Evolutionary conservation across 106 monocot genomes (phyloP), one percentile per base, ranked within the genome.

Genomic region (Phalaenopsis equestris): DNA sequence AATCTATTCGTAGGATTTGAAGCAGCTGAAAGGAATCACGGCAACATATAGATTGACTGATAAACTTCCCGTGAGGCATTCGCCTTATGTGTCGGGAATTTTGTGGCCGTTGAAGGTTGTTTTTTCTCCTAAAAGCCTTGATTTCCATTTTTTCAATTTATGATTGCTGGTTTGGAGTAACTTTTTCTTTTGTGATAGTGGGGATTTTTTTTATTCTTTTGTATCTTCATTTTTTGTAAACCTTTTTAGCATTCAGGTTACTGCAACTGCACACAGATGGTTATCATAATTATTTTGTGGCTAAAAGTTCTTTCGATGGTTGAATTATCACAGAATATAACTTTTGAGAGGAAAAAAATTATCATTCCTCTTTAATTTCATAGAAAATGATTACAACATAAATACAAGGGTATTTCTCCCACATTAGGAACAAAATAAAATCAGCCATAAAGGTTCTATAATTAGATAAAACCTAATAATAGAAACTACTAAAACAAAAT

Each of bases 21-120:
- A 83, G 83, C 98, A 98, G 82, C 80, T 98, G 67, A 98, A 88
- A 84, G 98, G 90, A 79, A 92, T 98, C 67, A 88, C 90, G 72
- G 92, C 98, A 81, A 98, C 92, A 55, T 94, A 92, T 79, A 98
- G 98, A 83, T 88, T 98, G 91, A 91, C 92, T 23, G 92, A 91
- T 79, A 94, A 92, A 78, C 91, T 89, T 87, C 98, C 98, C 85
- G 92, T 94, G 45, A 90, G 89, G 85, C 94, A 90, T 85, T 98
- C 98, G 16, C 92, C 92, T 24, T 98, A 98, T 80, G 94, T 98
- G 10, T 89, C 92, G 19, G 86, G 86, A 77, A 83, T 94, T 56
- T 84, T 98, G 48, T 85, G 92, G 42, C 98, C 94, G 75, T 77
- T 98, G 38, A 94, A 90, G 94, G 96, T 94, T 80, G 21, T 11